Evolutionary conservation across 257 asterid genomes (phyloP).

Genomic region (Nicotiana noctiflora): DNA sequence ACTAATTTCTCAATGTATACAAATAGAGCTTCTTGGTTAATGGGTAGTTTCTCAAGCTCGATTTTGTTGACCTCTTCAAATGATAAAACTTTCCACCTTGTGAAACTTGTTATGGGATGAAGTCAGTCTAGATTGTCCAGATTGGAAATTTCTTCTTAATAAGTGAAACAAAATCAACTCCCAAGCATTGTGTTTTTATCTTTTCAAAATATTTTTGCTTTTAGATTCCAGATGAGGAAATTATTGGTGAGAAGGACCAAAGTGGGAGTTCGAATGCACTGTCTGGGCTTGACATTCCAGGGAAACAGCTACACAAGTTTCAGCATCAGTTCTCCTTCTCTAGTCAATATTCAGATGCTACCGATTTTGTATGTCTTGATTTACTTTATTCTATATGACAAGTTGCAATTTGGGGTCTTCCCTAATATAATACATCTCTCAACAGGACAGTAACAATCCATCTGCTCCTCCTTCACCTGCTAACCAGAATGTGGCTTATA

Average conservation of each 20-base stretch:
- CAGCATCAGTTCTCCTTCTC: constrained; percentile 62
- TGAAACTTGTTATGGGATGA: neutral
- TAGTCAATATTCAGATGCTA: constrained; percentile 62
- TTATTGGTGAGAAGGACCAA: constrained; percentile 50
- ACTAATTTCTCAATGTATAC: neutral
- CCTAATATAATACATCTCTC: constrained; percentile 24
- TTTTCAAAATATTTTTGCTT: constrained; percentile 9
- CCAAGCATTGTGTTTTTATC: neutral
- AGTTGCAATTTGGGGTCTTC: constrained; percentile 9
- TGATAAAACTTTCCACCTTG: neutral
- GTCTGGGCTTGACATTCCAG: constrained; percentile 26
- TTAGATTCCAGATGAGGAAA: constrained; percentile 81
- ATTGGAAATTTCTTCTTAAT: neutral
- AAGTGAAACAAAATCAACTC: neutral
- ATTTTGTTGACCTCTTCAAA: neutral
- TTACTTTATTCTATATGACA: neutral
- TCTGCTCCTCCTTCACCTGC: constrained; percentile 37
- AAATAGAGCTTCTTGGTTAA: neutral
- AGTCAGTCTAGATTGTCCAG: neutral
- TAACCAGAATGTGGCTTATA: constrained; percentile 25
- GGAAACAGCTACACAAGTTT: constrained; percentile 44
- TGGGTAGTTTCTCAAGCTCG: neutral
- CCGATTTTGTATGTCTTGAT: constrained; percentile 50
- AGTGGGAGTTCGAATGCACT: constrained; percentile 28
- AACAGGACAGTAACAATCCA: constrained; percentile 65